phyloP scores from a whole-genome alignment of 768 basidiomycete species.

The Suillus paluster region DNA sequence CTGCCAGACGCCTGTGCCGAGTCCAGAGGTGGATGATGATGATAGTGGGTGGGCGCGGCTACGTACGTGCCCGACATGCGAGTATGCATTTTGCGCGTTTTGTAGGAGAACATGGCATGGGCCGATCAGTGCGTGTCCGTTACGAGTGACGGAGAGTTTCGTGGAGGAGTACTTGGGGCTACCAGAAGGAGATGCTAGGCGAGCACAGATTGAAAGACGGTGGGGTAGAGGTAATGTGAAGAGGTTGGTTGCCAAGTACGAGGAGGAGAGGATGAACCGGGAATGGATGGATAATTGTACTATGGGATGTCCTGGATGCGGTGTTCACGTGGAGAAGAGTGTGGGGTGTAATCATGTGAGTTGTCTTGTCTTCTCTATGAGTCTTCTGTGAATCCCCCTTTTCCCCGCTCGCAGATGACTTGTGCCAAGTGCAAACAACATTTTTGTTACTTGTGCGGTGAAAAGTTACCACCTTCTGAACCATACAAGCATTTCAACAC shows the following conservation, averaged over 20 bases:
- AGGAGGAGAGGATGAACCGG: constrained; percentile 77
- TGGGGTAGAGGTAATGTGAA: constrained; percentile 67
- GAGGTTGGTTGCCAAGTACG: constrained; percentile 61
- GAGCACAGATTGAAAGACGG: constrained; percentile 57
- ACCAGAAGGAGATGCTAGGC: constrained; percentile 53
- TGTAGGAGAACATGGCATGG: constrained; percentile 92
- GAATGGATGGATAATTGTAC: constrained; percentile 75
- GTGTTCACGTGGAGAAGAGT: constrained; percentile 73
- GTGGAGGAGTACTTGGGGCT: constrained; percentile 69
- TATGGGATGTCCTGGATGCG: constrained; percentile 75
- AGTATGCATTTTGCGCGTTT: constrained; percentile 81
- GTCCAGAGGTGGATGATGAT: constrained; percentile 48
- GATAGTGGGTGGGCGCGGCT: constrained; percentile 74
- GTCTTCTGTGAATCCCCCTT: neutral
- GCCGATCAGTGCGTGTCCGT: constrained; percentile 69
- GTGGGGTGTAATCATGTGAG: constrained; percentile 89
- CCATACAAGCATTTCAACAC: constrained; percentile 76
- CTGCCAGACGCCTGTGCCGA: constrained; percentile 81
- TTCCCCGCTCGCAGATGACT: constrained; percentile 60
- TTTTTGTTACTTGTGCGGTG: constrained; percentile 84
- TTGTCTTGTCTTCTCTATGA: constrained; percentile 11
- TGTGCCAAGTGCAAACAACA: constrained; percentile 76
- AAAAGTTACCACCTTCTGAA: constrained; percentile 47
- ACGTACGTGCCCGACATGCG: constrained; percentile 71
- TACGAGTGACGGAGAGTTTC: constrained; percentile 67